Percentiles rank a stretch among this genome's conserved stretches.
These are phyloP conservation scores for Penicillium sclerotigenum DNA, from an alignment of 2,329 filamentous ascomycete species.

Conservation along the genomic window DNA sequence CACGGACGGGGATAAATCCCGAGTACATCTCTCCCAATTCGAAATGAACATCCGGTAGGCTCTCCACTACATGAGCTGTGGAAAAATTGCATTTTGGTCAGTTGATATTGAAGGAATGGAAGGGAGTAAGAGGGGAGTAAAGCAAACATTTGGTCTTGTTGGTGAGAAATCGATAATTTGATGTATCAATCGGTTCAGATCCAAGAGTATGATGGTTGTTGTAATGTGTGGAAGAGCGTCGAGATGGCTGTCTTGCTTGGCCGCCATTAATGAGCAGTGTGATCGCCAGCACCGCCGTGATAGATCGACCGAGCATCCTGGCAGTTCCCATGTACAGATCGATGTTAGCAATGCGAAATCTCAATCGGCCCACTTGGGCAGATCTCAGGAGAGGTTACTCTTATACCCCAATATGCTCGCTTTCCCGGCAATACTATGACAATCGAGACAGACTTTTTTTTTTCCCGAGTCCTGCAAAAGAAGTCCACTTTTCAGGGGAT, in stretches of 20 bases:
- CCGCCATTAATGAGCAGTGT: not conserved
- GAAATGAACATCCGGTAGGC: slow-evolving; percentile 66
- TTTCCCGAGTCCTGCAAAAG: not conserved
- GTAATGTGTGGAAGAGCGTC: not conserved
- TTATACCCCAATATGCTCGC: not conserved
- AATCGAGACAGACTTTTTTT: not conserved
- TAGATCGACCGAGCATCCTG: not conserved
- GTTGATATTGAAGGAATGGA: not conserved
- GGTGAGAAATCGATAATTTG: slow-evolving; percentile 27
- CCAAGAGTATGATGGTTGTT: not conserved
- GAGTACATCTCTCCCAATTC: slow-evolving; percentile 57
- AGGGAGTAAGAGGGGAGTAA: not conserved
- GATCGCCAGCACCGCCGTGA: not conserved
- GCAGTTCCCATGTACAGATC: not conserved
- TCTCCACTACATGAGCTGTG: slow-evolving; percentile 61
- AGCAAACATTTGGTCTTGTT: slow-evolving; percentile 27
- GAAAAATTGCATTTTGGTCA: not conserved
- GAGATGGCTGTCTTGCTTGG: not conserved
- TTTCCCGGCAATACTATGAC: not conserved
- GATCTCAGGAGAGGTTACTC: not conserved
- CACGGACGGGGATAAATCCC: slow-evolving; percentile 54
- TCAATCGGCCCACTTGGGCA: not conserved
- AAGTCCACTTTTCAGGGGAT: not conserved
- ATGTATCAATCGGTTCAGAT: not conserved
- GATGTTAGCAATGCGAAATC: not conserved